Evolutionary conservation across 78 protist species (phyloP).

Genomic region (Dictyostelium purpureum): DNA sequence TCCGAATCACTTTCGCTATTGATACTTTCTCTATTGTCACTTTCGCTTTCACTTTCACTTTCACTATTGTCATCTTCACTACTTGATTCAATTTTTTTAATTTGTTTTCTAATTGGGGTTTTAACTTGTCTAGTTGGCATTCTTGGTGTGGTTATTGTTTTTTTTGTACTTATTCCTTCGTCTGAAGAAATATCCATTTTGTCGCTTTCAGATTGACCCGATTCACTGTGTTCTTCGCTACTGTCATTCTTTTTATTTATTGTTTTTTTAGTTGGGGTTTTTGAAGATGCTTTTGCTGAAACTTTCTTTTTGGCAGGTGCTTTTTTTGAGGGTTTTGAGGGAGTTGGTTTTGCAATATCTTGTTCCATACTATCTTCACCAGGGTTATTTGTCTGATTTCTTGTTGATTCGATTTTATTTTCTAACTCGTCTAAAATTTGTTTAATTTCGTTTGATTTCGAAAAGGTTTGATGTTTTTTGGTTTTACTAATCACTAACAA

Average conservation of each 20-base stretch:
- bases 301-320: slow-evolving; percentile 12
- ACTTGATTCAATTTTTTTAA: no score
- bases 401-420: background rate
- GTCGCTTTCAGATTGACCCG: background rate
- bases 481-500: slow-evolving; percentile 32
- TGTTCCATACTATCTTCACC: background rate
- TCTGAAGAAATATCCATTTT: no score
- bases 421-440: slow-evolving; percentile 52
- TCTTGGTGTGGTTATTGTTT: no score
- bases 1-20: no score
- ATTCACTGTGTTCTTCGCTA: background rate
- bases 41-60: no score
- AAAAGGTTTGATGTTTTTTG: background rate
- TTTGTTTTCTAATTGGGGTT: no score
- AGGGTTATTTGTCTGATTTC: background rate
- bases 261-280: background rate
- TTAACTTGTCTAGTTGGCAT: no score
- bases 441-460: slow-evolving; percentile 21
- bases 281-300: background rate
- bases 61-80: no score
- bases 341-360: background rate
- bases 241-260: background rate
- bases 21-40: no score
- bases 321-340: background rate
- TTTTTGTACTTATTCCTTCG: no score